A percentile compares a stretch with the other conserved stretches of the same genome.
These are phyloP conservation scores for Pezicula carpinea DNA, from an alignment of 2,329 filamentous ascomycete species.

Conservation along the genomic window DNA sequence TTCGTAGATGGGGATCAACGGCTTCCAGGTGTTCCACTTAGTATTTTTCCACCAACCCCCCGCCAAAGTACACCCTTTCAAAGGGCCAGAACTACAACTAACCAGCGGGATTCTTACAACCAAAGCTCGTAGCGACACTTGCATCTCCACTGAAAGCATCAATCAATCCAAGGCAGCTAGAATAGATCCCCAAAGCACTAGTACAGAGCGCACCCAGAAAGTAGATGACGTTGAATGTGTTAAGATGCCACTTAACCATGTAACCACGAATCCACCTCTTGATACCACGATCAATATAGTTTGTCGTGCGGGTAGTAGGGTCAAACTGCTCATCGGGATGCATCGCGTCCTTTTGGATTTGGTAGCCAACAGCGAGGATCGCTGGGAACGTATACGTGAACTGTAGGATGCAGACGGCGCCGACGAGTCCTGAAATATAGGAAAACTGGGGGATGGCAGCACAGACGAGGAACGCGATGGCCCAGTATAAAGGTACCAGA, in stretches of 20 bases:
- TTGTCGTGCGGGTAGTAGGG: slow-evolving; percentile 26
- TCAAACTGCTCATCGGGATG: slow-evolving; percentile 39
- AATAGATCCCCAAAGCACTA: slow-evolving; percentile 35
- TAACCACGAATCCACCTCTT: slow-evolving; percentile 37
- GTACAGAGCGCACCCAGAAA: slow-evolving; percentile 32
- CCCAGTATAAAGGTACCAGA: slow-evolving; percentile 33
- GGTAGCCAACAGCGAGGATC: slow-evolving; percentile 41
- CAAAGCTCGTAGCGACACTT: slow-evolving; percentile 16
- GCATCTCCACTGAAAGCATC: slow-evolving; percentile 16
- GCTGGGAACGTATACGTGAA: slow-evolving; percentile 58
- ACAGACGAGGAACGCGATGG: slow-evolving; percentile 48
- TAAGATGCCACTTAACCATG: slow-evolving; percentile 32
- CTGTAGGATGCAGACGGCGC: slow-evolving; percentile 49
- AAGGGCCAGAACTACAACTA: neutral
- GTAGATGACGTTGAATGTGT: slow-evolving; percentile 35
- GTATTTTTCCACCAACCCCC: too few species aligned
- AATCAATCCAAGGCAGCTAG: slow-evolving; percentile 33
- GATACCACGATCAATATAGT: slow-evolving; percentile 30
- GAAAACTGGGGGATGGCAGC: slow-evolving; percentile 50
- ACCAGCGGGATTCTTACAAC: slow-evolving; percentile 7
- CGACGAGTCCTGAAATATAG: slow-evolving; percentile 43
- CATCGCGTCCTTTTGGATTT: slow-evolving; percentile 41
- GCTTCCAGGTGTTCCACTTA: too few species aligned
- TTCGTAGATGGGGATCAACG: too few species aligned
- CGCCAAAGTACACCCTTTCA: too few species aligned